Conservation (phyloP, 345 rosid species). For the Limnanthes douglasii region DNA sequence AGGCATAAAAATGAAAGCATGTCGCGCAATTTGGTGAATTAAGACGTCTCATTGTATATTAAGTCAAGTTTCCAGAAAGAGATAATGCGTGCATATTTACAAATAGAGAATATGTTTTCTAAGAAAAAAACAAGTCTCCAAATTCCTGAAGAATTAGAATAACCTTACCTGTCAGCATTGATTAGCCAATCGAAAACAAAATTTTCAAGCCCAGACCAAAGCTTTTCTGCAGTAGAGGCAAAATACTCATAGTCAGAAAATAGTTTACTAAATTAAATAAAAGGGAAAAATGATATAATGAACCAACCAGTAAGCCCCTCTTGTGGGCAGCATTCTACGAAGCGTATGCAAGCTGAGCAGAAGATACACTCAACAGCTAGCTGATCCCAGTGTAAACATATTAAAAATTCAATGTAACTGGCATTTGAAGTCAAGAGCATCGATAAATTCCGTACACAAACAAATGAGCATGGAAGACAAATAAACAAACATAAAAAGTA, state of each 20-base stretch:
- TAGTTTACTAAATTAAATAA: constrained; percentile 6
- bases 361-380: constrained; percentile 99
- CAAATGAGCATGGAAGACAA: background rate
- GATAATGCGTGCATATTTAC: too few relatives aligned
- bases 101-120: too few relatives aligned
- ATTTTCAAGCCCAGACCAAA: constrained; percentile 98
- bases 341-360: constrained; percentile 98
- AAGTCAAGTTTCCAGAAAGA: too few relatives aligned
- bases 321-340: constrained; percentile 95
- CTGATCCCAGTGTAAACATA: constrained; percentile 25
- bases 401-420: constrained; percentile 7
- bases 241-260: constrained; percentile 8
- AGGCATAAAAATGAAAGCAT: too few relatives aligned
- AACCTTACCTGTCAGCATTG: constrained; percentile 84
- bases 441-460: background rate
- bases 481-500: constrained; percentile 1
- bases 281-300: constrained; percentile 9
- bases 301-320: constrained; percentile 93
- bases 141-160: constrained; percentile 9
- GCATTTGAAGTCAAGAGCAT: too few relatives aligned
- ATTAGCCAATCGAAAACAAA: constrained; percentile 98
- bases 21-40: too few relatives aligned
- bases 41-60: too few relatives aligned
- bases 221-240: constrained; percentile 60
- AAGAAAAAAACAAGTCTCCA: too few relatives aligned